phyloP scores from a whole-genome alignment of 768 basidiomycete genomes.

The Lentinula sp. region DNA sequence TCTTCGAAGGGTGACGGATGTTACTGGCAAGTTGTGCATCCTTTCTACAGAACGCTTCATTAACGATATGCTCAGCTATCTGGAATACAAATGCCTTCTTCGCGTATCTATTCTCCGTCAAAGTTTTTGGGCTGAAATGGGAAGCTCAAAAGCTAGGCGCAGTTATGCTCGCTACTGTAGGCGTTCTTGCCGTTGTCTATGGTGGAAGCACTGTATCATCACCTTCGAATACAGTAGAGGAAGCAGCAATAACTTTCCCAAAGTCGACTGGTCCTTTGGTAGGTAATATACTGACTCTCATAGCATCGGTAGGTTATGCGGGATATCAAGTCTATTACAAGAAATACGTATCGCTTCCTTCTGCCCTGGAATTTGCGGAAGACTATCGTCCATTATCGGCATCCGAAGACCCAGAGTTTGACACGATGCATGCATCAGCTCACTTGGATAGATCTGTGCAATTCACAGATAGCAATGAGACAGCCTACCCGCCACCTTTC shows the following conservation, averaged over 20 bases:
- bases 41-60: neutral
- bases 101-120: conserved; percentile 82
- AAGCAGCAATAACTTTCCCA: conserved; percentile 8
- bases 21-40: conserved; percentile 47
- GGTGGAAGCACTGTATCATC: conserved; percentile 44
- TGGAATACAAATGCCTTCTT: conserved; percentile 93
- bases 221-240: neutral
- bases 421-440: conserved; percentile 9
- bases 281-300: conserved; percentile 69
- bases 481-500: conserved; percentile 60
- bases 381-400: conserved; percentile 40
- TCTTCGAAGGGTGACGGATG: conserved; percentile 64
- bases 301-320: conserved; percentile 67
- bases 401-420: conserved; percentile 22
- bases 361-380: conserved; percentile 47
- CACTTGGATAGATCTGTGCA: neutral
- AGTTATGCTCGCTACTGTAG: conserved; percentile 74
- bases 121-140: conserved; percentile 58
- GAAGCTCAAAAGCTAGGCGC: conserved; percentile 58
- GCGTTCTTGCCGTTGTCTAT: conserved; percentile 78
- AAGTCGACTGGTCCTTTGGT: conserved; percentile 50
- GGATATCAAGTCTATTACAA: conserved; percentile 86
- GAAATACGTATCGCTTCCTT: conserved; percentile 64
- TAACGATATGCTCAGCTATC: conserved; percentile 35
- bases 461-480: conserved; percentile 19